Conservation (phyloP, 169 alveolate species). For the Eimeria maxima region DNA sequence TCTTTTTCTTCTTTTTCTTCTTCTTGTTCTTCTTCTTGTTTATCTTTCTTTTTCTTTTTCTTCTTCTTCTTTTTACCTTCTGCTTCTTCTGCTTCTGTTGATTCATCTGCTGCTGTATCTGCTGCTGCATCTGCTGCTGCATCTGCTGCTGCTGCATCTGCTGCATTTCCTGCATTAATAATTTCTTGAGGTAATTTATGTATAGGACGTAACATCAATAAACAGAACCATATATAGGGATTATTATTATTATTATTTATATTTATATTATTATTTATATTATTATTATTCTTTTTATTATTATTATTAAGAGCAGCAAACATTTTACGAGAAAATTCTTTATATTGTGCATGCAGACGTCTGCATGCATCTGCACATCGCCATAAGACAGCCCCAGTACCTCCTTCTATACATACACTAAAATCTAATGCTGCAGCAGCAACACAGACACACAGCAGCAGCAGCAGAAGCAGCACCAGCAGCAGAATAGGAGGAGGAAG, state of each 20-base stretch:
- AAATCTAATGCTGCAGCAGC: conserved; percentile 51
- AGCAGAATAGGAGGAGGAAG: not conserved
- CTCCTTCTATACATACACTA: not conserved
- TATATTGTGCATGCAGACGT: conserved; percentile 12
- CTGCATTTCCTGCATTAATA: conserved; percentile 9
- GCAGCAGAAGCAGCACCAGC: not conserved
- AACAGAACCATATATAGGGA: conserved; percentile 11
- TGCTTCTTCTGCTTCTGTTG: not conserved
- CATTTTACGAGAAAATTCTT: conserved; percentile 16
- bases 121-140: too few species aligned
- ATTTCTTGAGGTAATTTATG: too few species aligned
- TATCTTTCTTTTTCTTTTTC: not conserved
- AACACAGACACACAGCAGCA: too few species aligned
- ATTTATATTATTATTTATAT: too few species aligned
- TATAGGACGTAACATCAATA: conserved; percentile 24
- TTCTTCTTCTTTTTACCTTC: not conserved
- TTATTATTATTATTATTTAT: too few species aligned
- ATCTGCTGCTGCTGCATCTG: not conserved
- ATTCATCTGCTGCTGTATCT: not conserved
- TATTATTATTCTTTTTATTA: not conserved
- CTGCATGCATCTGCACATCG: conserved; percentile 77
- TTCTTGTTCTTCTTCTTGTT: too few species aligned
- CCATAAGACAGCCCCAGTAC: conserved; percentile 73
- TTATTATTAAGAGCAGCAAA: conserved; percentile 29
- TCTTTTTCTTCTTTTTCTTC: not conserved